These are phyloP conservation scores for Exserohilum turcica DNA, from an alignment of 2,329 filamentous ascomycete species.

Conservation along the genomic window DNA sequence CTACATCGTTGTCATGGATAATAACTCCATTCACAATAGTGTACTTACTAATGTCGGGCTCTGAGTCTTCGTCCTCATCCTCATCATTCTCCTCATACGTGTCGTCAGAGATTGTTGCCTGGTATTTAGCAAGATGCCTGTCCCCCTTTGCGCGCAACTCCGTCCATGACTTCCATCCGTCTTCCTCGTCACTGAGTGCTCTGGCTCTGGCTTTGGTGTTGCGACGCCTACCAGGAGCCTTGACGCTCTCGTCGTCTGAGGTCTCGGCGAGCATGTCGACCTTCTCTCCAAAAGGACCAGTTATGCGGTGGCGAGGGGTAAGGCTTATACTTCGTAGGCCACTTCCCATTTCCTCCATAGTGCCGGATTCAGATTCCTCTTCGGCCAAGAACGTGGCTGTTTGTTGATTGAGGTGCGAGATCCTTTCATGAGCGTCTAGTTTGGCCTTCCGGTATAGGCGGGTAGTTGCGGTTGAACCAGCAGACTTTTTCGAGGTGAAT, in stretches of 20 bases:
- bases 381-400: background rate
- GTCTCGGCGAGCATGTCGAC: background rate
- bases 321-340: no score
- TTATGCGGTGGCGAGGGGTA: no score
- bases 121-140: conserved; percentile 4
- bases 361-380: background rate
- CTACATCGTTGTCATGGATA: background rate
- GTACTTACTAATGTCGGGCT: conserved; percentile 19
- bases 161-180: conserved; percentile 4
- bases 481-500: background rate
- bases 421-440: background rate
- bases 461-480: background rate
- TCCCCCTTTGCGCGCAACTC: conserved; percentile 6
- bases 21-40: conserved; percentile 9
- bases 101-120: background rate
- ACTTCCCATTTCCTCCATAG: no score
- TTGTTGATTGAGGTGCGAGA: background rate
- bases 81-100: no score
- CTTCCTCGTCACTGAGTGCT: background rate
- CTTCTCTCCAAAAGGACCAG: no score
- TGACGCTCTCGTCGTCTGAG: background rate
- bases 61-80: background rate
- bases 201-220: background rate
- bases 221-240: background rate
- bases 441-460: background rate